Evolutionary conservation across 768 basidiomycete species (phyloP), one percentile per base, ranked within the genome.

Genomic region (Amyloporia xantha): DNA sequence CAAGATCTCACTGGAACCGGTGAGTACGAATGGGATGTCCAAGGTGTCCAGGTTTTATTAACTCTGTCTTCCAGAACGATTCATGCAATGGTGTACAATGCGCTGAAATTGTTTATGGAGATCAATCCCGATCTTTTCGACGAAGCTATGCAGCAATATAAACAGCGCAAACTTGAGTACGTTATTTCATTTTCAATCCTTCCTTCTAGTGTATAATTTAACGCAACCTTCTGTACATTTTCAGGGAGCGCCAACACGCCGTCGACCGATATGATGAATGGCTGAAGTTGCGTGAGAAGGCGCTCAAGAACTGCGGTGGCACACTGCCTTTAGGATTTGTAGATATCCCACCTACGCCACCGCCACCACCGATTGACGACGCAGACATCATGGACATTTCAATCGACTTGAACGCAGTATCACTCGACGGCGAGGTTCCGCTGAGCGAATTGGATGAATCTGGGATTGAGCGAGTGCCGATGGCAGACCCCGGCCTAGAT

Each of bases 51-150:
- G 17, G 15, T 42, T 41, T 54, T 19, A 50, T 47, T 48, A 28
- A 53, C 40, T 49, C 25, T 39, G 52, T n/a, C 5, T 24, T 6
- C 27, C 58, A 98, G 94, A 54, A 98, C 96, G 41, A 99, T 98
- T 59, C 96, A 99, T 58, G 91, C 91, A 54, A 94, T 98, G 91
- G 94, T 98, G 24, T 98, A 96, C 70, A 97, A 98, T 64, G 96
- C 96, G 2, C 72, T 99, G 64, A 98, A 95, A 66, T 66, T 98
- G 50, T 95, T 97, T 71, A 98, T 98, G 94, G 96, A 99, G 67
- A 91, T 98, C 64, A 98, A 97, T 62, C 89, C 93, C 0, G 91
- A 95, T 62, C 70, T 97, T 20, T 99, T 99, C 57, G 94, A 97
- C 59, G 89, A 89, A 56, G 82, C 86, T 45, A 83, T 97, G 76